Percentiles rank a stretch among this genome's conserved stretches.
Conservation (phyloP, 129 eudicot species). For the Escallonia herrerae region DNA sequence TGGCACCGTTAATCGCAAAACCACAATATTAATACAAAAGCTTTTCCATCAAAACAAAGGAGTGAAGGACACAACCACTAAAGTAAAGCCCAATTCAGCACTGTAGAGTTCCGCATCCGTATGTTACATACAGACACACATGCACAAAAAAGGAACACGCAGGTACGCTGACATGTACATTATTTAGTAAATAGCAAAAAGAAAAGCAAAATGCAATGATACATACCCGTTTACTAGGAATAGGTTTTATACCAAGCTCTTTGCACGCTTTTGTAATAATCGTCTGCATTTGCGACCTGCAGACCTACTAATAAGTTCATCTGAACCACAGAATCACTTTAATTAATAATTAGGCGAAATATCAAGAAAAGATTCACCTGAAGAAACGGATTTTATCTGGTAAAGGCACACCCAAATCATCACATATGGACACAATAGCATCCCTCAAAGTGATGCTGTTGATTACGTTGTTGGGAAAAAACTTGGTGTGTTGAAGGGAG, state of each 20-base stretch:
- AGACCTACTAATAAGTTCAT: conserved; percentile 9
- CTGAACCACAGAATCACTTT: not conserved
- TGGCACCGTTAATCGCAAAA: no score
- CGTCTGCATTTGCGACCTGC: conserved; percentile 97
- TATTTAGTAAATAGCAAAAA: not conserved
- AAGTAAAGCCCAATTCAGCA: no score
- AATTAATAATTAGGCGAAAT: not conserved
- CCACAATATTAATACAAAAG: no score
- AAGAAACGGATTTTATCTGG: conserved; percentile 77
- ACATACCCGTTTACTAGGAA: conserved; percentile 91
- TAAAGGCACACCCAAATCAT: conserved; percentile 85
- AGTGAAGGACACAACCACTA: no score
- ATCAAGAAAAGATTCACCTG: conserved; percentile 35
- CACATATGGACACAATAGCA: conserved; percentile 67
- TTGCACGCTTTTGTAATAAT: conserved; percentile 83
- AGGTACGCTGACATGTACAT: no score
- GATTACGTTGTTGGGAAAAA: conserved; percentile 89
- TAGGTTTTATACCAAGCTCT: conserved; percentile 81
- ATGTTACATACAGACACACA: no score
- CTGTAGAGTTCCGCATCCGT: no score
- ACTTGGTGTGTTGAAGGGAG: conserved; percentile 89
- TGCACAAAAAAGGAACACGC: no score
- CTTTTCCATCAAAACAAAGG: no score
- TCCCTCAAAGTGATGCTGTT: conserved; percentile 84
- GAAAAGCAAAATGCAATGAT: not conserved